These are phyloP conservation scores for Cyclanthera cordifolia DNA, from an alignment of 306 rosid genomes.

Conservation along the genomic window DNA sequence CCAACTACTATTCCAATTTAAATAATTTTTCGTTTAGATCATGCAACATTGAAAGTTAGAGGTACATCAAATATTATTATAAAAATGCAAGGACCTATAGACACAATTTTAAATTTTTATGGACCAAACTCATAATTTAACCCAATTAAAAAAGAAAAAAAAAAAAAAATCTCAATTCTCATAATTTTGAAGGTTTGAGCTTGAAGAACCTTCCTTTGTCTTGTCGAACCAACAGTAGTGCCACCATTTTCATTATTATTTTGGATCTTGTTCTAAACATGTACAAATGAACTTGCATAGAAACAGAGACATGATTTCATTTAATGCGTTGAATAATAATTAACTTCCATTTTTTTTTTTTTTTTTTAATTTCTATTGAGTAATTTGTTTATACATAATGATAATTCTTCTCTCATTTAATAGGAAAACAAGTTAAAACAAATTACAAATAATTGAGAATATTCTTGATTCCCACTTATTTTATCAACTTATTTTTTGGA, in stretches of 20 bases:
- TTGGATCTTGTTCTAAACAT: slow-evolving; percentile 9
- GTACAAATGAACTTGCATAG: background rate
- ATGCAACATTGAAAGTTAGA: too few species aligned
- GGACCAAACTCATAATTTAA: background rate
- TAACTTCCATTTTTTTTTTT: background rate
- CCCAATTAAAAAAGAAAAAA: too few species aligned
- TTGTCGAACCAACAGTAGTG: slow-evolving; percentile 5
- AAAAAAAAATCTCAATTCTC: background rate
- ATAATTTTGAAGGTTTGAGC: background rate
- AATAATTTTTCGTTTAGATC: too few species aligned
- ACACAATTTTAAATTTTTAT: too few species aligned
- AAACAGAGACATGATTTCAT: background rate
- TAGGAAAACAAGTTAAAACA: background rate
- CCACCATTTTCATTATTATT: background rate
- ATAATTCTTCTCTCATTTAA: background rate
- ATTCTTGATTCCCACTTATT: slow-evolving; percentile 3
- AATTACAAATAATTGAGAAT: slow-evolving; percentile 11
- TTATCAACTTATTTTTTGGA: background rate
- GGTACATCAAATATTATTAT: too few species aligned
- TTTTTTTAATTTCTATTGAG: background rate
- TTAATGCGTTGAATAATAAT: background rate
- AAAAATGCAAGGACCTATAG: too few species aligned
- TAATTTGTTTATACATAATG: background rate
- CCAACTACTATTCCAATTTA: too few species aligned
- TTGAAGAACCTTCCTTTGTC: slow-evolving; percentile 10